Percentiles rank a stretch among this genome's conserved stretches.
Conservation (phyloP, 208 protist genomes). For the Tritrichomonas foetus region DNA sequence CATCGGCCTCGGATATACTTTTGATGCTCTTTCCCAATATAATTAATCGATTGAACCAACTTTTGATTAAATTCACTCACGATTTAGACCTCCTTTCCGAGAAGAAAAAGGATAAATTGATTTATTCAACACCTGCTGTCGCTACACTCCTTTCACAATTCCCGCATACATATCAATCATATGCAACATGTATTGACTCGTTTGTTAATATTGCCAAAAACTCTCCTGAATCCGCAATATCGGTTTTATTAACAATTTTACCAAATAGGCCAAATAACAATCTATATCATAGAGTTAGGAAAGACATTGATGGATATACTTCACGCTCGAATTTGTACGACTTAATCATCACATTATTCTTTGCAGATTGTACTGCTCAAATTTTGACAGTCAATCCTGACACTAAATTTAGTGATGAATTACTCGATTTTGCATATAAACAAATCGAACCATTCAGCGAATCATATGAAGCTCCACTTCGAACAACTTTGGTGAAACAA, state of each 20-base stretch:
- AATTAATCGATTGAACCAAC: background rate
- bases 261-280: background rate
- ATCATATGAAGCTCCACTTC: background rate
- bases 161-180: background rate
- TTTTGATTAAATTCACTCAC: background rate
- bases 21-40: background rate
- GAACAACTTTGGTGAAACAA: background rate
- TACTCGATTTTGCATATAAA: background rate
- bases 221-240: background rate
- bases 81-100: background rate
- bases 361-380: conserved; percentile 22
- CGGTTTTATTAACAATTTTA: background rate
- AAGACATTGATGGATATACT: background rate
- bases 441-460: background rate
- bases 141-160: background rate
- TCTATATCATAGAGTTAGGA: background rate
- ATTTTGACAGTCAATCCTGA: background rate
- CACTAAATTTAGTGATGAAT: background rate
- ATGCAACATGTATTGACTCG: background rate
- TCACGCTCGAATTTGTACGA: background rate
- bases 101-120: background rate
- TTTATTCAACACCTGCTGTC: background rate
- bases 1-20: background rate
- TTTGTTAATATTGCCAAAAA: conserved; percentile 1
- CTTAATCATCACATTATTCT: background rate